A percentile compares a stretch with the other conserved stretches of the same genome.
Conservation (phyloP, 2,329 filamentous ascomycete genomes). For the Sclerotinia borealis region DNA sequence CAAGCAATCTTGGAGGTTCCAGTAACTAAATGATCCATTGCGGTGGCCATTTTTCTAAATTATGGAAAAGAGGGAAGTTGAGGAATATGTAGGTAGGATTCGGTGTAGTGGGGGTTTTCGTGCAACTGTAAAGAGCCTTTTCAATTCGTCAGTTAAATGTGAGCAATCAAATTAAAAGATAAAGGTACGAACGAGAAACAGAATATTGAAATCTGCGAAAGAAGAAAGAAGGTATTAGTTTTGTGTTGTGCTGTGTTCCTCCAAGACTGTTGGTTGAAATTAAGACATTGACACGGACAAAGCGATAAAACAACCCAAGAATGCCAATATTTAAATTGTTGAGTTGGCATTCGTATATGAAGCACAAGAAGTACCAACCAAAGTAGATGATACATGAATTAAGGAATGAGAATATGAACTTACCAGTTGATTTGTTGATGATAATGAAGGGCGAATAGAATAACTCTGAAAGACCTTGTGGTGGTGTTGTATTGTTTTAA, state of each 20-base stretch:
- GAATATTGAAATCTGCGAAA: neutral
- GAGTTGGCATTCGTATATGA: neutral
- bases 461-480: neutral
- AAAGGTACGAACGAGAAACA: neutral
- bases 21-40: conserved; percentile 80
- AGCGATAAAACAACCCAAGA: conserved; percentile 1
- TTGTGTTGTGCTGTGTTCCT: neutral
- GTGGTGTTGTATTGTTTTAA: neutral
- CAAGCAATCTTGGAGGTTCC: conserved; percentile 64
- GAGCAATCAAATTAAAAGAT: neutral
- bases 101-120: neutral
- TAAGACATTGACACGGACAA: neutral
- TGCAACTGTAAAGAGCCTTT: conserved; percentile 5
- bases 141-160: conserved; percentile 3
- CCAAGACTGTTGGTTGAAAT: neutral
- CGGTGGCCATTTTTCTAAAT: conserved; percentile 43
- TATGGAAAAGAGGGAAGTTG: neutral
- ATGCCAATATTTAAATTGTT: neutral
- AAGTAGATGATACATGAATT: neutral
- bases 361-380: neutral
- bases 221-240: neutral
- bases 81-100: conserved; percentile 4
- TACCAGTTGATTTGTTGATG: neutral
- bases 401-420: neutral
- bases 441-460: neutral